Percentiles rank a stretch among this genome's conserved stretches.
phyloP scores from a whole-genome alignment of 2,329 filamentous ascomycete species.

The Cryphonectria japonica region DNA sequence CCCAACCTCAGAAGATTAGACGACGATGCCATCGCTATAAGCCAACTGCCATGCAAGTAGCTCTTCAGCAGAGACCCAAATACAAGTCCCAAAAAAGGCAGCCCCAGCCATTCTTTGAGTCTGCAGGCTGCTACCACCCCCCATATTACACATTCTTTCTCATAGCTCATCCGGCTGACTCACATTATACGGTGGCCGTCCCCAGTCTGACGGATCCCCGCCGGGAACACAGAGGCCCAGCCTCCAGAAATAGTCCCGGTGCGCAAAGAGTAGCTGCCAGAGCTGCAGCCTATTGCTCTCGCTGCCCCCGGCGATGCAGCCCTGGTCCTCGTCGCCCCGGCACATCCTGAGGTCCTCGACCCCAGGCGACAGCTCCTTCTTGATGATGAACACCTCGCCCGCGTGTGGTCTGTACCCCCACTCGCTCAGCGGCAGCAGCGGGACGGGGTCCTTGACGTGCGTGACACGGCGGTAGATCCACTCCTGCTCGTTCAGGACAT shows the following conservation, averaged over 20 bases:
- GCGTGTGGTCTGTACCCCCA: slow-evolving; percentile 88
- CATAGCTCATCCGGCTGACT: slow-evolving; percentile 45
- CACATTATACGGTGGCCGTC: slow-evolving; percentile 52
- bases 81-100: neutral
- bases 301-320: slow-evolving; percentile 66
- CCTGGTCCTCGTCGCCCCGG: slow-evolving; percentile 68
- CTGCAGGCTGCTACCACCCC: neutral
- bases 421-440: slow-evolving; percentile 80
- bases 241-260: slow-evolving; percentile 96
- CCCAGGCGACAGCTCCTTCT: slow-evolving; percentile 68
- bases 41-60: slow-evolving; percentile 18
- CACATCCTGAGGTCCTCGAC: slow-evolving; percentile 73
- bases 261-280: slow-evolving; percentile 93
- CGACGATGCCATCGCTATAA: neutral
- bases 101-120: neutral
- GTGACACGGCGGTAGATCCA: slow-evolving; percentile 76
- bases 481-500: slow-evolving; percentile 35
- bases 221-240: slow-evolving; percentile 87
- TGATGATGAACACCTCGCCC: slow-evolving; percentile 85
- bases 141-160: slow-evolving; percentile 31
- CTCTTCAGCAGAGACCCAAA: neutral
- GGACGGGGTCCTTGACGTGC: slow-evolving; percentile 85
- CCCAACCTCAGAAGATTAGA: neutral
- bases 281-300: slow-evolving; percentile 64
- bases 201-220: slow-evolving; percentile 72